Evolutionary conservation across 176 grass and related monocot species (phyloP), one percentile per base, ranked within the genome.

Genomic region (Aegilops tauschii): DNA sequence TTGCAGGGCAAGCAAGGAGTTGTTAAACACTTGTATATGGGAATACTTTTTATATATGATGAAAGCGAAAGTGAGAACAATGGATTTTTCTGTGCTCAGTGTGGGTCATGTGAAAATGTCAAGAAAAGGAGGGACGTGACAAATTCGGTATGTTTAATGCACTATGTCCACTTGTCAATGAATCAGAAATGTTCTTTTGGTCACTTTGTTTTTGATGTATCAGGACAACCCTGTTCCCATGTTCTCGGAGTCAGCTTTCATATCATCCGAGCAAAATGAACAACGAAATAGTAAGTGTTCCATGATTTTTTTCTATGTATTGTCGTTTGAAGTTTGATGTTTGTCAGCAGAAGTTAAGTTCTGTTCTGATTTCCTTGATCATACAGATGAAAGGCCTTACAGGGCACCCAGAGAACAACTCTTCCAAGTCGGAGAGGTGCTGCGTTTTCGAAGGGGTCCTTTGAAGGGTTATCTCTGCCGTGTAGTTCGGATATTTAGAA

Each of bases 391-490:
- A 78, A 92, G 92, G 69, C 58, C 81, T 80, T 75, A 87, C 69
- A 95, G 85, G 77, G 82, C 76, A 85, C 87, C 93, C 6, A 93
- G 92, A 79, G 97, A 94, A 40, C 91, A 93, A 67, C 80, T 86
- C 70, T 99, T 99, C 72, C 88, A 90, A 84, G 81, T 99, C 74
- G 97, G 97, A 54, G 92, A 99, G 84, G 91, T 77, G 64, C 59
- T 99, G 73, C 93, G 94, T 59, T 96, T 99, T 84, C 86, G 71
- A 23, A 96, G 94, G 93, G 97, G 97, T 69, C 94, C 90, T 77
- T 77, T 99, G 82, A 99, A 99, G 83, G 97, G 97, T n/a, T 99
- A 99, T 79, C 97, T 99, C 31, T 99, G 97, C 77, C 86, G 97
- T 78, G 97, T 99, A 37, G 88, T 96, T 81, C 76, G 83, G 44